These are phyloP conservation scores for Ricinus communis DNA, from an alignment of 345 rosid species.

Conservation along the genomic window DNA sequence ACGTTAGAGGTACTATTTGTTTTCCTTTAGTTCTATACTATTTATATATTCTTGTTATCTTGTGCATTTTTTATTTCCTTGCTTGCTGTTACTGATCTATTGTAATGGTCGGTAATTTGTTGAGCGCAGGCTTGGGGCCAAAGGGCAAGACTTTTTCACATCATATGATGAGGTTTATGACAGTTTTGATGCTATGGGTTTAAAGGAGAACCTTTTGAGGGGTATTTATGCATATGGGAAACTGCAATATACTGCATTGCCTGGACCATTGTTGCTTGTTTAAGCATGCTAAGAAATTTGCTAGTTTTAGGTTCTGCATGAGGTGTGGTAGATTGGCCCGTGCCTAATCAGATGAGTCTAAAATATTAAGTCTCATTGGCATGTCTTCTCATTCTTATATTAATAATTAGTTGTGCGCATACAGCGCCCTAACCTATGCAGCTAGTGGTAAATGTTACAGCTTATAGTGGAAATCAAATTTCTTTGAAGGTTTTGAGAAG, in stretches of 20 bases:
- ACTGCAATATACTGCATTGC: conserved; percentile 16
- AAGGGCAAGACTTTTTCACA: conserved; percentile 65
- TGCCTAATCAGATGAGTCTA: background rate
- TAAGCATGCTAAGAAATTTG: background rate
- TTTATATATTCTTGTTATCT: background rate
- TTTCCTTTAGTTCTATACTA: background rate
- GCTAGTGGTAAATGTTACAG: background rate
- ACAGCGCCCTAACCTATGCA: too few relatives aligned
- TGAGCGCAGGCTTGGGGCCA: conserved; percentile 46
- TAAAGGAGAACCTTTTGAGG: conserved; percentile 72
- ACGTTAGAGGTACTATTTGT: background rate
- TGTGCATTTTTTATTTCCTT: background rate
- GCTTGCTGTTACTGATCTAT: background rate
- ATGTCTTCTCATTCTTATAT: too few relatives aligned
- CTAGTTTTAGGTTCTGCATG: background rate
- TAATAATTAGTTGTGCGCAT: too few relatives aligned
- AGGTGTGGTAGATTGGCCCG: too few relatives aligned
- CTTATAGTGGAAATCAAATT: background rate
- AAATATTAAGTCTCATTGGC: background rate
- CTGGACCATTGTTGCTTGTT: background rate
- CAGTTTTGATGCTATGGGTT: conserved; percentile 75
- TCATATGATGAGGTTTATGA: conserved; percentile 73
- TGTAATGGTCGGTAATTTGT: background rate
- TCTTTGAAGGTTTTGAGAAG: conserved; percentile 29
- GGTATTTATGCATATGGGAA: conserved; percentile 89